Base-by-base conservation (phyloP, 495 filamentous ascomycete species). In the Halenospora varia region DNA sequence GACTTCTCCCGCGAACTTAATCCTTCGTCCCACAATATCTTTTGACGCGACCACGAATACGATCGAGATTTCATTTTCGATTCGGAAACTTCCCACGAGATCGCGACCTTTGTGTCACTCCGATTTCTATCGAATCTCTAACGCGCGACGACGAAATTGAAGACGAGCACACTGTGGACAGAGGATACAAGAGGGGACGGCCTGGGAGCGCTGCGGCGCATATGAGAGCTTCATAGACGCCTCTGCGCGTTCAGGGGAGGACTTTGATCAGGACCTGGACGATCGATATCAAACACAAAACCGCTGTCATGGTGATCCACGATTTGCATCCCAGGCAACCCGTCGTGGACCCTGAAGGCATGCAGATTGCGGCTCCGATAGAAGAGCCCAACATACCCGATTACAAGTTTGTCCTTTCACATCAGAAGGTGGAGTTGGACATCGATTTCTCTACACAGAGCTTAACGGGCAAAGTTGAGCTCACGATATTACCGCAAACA, bases 171-270 rank as follows among this genome's bases (percentile, higher is more conserved):
- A 35, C 13, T 13, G 29, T 13, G 29, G 13, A 35, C 29, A 35
- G 13, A 4, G 29, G 29, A 13, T 13, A 13, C 29, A 35, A 4
- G 9, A 45, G 9, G 23, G n/a, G 92, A 74, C 96, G 93, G 92
- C 94, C 97, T 70, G 91, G 91, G 40, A 95, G 92, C 78, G 97
- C 94, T 15, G 92, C 92, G 55, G 94, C 92, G 22, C 53, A 53
- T 26, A 61, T 61, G 58, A 61, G 20, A 61, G 58, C 47, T 51
- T 61, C 25, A 41, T 56, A 56, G 52, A 53, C 41, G 51, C 51
- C 40, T 48, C 41, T 48, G 53, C 26, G 62, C 55, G 55, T 52
- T 45, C 46, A 49, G 46, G 52, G 25, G 46, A 25, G 44, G 57
- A 46, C 51, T 23, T 58, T 42, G 44, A 50, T 53, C 51, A 29